Percentiles rank a stretch among this genome's conserved stretches.
Evolutionary conservation across 2,329 filamentous ascomycete genomes (phyloP).

Genomic region (Pyricularia sp.): DNA sequence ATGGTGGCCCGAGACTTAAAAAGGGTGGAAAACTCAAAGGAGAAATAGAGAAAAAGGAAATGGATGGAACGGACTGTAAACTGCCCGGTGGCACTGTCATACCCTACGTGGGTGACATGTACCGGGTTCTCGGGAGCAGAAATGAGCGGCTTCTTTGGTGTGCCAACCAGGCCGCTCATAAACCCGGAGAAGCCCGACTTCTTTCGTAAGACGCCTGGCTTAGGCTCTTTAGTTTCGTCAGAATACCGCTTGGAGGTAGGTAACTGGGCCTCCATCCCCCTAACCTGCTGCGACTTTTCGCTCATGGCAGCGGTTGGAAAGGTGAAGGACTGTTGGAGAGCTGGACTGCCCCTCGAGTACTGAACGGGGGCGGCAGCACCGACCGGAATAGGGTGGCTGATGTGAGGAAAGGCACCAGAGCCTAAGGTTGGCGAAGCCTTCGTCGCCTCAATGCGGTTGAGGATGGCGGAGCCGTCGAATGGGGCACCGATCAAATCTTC

Average conservation of each 20-base stretch:
- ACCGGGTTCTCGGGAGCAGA: constrained; percentile 97
- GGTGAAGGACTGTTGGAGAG: constrained; percentile 57
- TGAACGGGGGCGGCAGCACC: constrained; percentile 28
- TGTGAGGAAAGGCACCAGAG: constrained; percentile 10
- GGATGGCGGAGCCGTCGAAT: constrained; percentile 54
- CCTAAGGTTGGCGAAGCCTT: constrained; percentile 20
- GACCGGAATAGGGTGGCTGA: constrained; percentile 14
- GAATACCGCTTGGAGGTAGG: constrained; percentile 64
- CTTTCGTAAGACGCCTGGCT: constrained; percentile 56
- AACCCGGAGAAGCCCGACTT: constrained; percentile 85
- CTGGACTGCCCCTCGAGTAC: constrained; percentile 38
- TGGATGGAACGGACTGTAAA: constrained; percentile 64
- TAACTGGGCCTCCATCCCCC: constrained; percentile 33
- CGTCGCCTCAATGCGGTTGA: constrained; percentile 49
- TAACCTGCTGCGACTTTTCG: constrained; percentile 32
- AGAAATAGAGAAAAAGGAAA: constrained; percentile 1
- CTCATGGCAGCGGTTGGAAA: constrained; percentile 46
- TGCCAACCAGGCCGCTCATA: constrained; percentile 74
- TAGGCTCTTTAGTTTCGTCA: constrained; percentile 60
- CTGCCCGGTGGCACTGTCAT: constrained; percentile 91
- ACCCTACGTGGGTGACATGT: constrained; percentile 95
- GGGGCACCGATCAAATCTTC: constrained; percentile 57
- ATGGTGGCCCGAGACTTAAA: constrained; percentile 9
- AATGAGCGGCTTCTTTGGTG: constrained; percentile 84
- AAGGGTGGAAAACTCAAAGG: no score